Percentiles rank a stretch among this genome's conserved stretches.
Conservation (phyloP, 345 rosid species). For the Linum lewisii region DNA sequence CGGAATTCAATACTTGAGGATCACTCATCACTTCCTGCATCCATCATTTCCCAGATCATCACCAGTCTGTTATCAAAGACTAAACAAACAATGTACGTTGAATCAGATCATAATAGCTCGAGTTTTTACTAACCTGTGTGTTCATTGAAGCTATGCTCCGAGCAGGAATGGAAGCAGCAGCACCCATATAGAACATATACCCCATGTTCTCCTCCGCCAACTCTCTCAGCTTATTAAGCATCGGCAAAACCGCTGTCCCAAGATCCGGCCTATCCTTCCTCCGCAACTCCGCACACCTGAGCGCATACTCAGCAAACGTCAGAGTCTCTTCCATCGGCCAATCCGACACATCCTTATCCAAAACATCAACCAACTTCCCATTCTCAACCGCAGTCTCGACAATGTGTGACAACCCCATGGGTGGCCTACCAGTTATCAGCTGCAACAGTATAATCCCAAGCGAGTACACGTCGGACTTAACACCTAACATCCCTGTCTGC, state of each 20-base stretch:
- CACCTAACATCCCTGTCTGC: not conserved
- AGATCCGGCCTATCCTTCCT: not conserved
- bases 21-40: slow-evolving; percentile 48
- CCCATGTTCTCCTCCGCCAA: slow-evolving; percentile 8
- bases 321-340: not conserved
- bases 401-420: not conserved
- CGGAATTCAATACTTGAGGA: slow-evolving; percentile 16
- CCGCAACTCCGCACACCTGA: not conserved
- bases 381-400: not conserved
- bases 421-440: not conserved
- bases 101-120: not conserved
- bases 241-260: not conserved
- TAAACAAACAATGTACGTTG: not conserved
- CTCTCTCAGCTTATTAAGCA: not conserved
- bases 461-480: not conserved
- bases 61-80: not conserved
- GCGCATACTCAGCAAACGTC: not conserved
- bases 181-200: slow-evolving; percentile 17
- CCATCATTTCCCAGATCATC: not conserved
- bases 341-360: not conserved
- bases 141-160: slow-evolving; percentile 17
- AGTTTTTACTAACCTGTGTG: slow-evolving; percentile 30
- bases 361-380: not conserved
- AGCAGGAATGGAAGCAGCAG: slow-evolving; percentile 21
- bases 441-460: not conserved